Evolutionary conservation across 768 basidiomycete genomes (phyloP).

Genomic region (Lentinula sp.): DNA sequence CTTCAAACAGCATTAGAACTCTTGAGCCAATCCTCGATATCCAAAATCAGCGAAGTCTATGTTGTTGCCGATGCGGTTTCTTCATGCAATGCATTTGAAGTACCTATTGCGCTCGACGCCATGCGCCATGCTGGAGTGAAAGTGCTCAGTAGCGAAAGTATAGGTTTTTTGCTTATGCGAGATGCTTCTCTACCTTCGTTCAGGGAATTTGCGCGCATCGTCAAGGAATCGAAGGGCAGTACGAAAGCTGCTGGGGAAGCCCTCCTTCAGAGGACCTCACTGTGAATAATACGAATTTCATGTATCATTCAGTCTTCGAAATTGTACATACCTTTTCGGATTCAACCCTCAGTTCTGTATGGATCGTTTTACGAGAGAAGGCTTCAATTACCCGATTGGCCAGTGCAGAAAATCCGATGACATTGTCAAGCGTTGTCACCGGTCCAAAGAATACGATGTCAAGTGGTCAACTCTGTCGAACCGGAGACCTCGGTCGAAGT

Average conservation of each 20-base stretch:
- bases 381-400: not conserved
- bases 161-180: conserved; percentile 71
- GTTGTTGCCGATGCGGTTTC: conserved; percentile 84
- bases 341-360: no score
- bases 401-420: not conserved
- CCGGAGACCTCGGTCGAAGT: no score
- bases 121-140: conserved; percentile 71
- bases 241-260: conserved; percentile 41
- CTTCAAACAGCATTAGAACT: conserved; percentile 56
- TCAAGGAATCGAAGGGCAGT: conserved; percentile 72
- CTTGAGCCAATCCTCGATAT: not conserved
- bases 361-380: no score
- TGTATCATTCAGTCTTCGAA: not conserved
- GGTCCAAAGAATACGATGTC: not conserved
- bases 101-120: conserved; percentile 61
- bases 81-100: conserved; percentile 74
- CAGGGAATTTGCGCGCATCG: conserved; percentile 61
- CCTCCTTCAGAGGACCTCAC: conserved; percentile 10
- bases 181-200: conserved; percentile 63
- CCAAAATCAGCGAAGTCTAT: conserved; percentile 42
- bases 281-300: not conserved
- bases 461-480: no score
- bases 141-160: conserved; percentile 77
- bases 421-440: not conserved
- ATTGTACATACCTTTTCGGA: not conserved